These are phyloP conservation scores for Microsporum audouinii DNA, from an alignment of 2,329 filamentous ascomycete genomes.

Conservation along the genomic window DNA sequence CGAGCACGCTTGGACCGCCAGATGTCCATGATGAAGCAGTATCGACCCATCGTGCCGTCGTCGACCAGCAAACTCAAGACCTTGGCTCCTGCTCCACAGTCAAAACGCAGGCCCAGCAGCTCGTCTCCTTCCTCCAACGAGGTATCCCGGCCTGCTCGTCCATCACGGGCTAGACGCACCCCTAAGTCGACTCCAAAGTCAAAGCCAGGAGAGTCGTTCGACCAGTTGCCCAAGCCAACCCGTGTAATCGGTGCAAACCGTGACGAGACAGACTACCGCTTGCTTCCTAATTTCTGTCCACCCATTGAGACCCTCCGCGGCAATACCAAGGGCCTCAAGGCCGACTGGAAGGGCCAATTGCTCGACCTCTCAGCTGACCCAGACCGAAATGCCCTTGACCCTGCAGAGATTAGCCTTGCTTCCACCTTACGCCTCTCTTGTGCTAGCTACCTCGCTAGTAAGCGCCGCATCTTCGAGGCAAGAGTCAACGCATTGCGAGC, in stretches of 20 bases:
- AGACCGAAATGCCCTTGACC: constrained; percentile 58
- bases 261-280: constrained; percentile 70
- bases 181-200: constrained; percentile 33
- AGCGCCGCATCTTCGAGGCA: constrained; percentile 77
- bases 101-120: constrained; percentile 18
- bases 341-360: constrained; percentile 74
- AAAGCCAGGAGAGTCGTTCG: constrained; percentile 29
- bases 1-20: constrained; percentile 33
- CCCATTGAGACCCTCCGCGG: constrained; percentile 53
- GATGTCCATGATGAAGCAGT: constrained; percentile 31
- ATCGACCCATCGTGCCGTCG: constrained; percentile 18
- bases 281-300: constrained; percentile 62
- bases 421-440: constrained; percentile 71
- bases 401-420: constrained; percentile 65
- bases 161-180: constrained; percentile 28
- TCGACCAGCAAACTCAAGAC: constrained; percentile 28
- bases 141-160: constrained; percentile 18
- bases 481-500: constrained; percentile 55
- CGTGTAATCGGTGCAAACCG: constrained; percentile 49
- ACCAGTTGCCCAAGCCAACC: constrained; percentile 33
- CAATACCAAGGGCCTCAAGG: constrained; percentile 61
- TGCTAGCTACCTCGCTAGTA: constrained; percentile 82
- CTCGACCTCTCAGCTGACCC: constrained; percentile 66
- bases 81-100: constrained; percentile 31
- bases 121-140: constrained; percentile 17